phyloP scores from a whole-genome alignment of 2,329 filamentous ascomycete species.

The Aquanectria penicillioides region DNA sequence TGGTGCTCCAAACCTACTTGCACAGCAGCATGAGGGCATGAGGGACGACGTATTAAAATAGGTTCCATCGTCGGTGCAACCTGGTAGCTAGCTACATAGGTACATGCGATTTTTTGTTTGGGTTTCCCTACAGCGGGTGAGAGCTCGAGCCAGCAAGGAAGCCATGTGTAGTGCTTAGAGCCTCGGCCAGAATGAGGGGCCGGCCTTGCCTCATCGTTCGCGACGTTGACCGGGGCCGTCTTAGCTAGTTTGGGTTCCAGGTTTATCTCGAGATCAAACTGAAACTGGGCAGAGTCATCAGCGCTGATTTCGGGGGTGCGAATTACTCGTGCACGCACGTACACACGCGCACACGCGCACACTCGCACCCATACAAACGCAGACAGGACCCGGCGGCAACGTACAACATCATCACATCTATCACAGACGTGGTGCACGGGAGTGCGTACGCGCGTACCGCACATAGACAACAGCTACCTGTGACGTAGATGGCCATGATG shows the following conservation, averaged over 20 bases:
- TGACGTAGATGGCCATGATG: background rate
- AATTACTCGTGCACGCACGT: conserved; percentile 16
- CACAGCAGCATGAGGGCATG: background rate
- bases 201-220: too few species aligned
- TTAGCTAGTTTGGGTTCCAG: conserved; percentile 16
- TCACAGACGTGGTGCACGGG: background rate
- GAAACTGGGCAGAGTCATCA: conserved; percentile 17
- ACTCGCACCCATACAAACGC: too few species aligned
- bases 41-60: background rate
- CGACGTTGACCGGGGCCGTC: conserved; percentile 1
- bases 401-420: background rate
- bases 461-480: too few species aligned
- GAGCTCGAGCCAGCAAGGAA: too few species aligned
- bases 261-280: conserved; percentile 15
- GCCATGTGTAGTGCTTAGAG: too few species aligned
- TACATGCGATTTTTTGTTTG: too few species aligned
- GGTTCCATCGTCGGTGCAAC: too few species aligned
- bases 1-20: background rate
- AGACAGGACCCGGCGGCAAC: too few species aligned
- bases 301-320: conserved; percentile 9
- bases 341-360: too few species aligned
- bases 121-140: too few species aligned
- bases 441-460: background rate
- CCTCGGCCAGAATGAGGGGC: conserved; percentile 4
- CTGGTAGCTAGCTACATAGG: too few species aligned